Evolutionary conservation across 169 alveolate species (phyloP).

Genomic region (Plasmodium berghei): DNA sequence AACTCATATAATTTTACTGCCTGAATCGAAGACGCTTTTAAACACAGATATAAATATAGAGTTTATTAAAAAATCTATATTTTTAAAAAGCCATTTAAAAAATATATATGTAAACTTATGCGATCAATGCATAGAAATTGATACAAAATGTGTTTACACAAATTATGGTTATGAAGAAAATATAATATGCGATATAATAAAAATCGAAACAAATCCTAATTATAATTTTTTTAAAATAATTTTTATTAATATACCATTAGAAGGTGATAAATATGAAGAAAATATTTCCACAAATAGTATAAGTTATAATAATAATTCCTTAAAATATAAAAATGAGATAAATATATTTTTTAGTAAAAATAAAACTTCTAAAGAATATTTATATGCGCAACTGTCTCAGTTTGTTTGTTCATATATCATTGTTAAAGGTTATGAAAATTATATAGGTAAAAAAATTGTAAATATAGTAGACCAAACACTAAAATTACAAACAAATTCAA

Average conservation of each 20-base stretch:
- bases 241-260: conserved; percentile 53
- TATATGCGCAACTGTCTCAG: conserved; percentile 25
- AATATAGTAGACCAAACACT: conserved; percentile 61
- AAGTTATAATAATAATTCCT: not conserved
- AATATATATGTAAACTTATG: conserved; percentile 49
- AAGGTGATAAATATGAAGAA: conserved; percentile 21
- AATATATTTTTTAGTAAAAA: conserved; percentile 37
- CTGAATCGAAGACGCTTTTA: conserved; percentile 59
- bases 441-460: conserved; percentile 66
- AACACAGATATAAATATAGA: conserved; percentile 46
- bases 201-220: conserved; percentile 63
- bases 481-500: conserved; percentile 32
- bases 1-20: conserved; percentile 54
- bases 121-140: conserved; percentile 71
- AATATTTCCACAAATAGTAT: not conserved
- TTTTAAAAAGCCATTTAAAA: conserved; percentile 54
- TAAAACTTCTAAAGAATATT: conserved; percentile 23
- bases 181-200: conserved; percentile 67
- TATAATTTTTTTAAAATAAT: conserved; percentile 62
- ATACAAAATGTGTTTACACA: conserved; percentile 35
- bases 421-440: conserved; percentile 71
- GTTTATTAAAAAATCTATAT: conserved; percentile 57
- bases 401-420: conserved; percentile 53
- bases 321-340: conserved; percentile 31
- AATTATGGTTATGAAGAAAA: conserved; percentile 67